A percentile compares a stretch with the other conserved stretches of the same genome.
These are phyloP conservation scores for Fusarium sp. DNA, from an alignment of 2,329 filamentous ascomycete species.

Conservation along the genomic window DNA sequence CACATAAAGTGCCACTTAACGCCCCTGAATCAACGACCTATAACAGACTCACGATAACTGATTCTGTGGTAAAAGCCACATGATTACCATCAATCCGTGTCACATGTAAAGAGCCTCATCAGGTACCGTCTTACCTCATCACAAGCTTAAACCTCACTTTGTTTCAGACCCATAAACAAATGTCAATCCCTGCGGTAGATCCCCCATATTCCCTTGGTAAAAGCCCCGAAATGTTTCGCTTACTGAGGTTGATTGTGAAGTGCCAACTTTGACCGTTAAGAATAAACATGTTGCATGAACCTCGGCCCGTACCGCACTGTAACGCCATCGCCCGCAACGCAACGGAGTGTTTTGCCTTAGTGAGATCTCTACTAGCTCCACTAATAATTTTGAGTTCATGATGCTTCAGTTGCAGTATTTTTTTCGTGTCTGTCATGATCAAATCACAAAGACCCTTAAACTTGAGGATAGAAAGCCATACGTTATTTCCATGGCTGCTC, in stretches of 20 bases:
- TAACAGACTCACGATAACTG: background rate
- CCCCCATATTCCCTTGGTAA: background rate
- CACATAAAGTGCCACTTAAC: background rate
- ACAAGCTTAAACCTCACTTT: background rate
- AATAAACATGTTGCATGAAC: conserved; percentile 18
- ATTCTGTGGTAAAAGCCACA: background rate
- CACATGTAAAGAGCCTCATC: background rate
- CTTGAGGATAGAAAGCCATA: too few species aligned
- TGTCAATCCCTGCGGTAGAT: background rate
- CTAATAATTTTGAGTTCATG: background rate
- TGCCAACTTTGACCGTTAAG: background rate
- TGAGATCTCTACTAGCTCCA: background rate
- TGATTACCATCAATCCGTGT: background rate
- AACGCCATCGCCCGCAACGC: background rate
- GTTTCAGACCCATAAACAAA: background rate
- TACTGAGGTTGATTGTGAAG: background rate
- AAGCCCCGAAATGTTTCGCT: background rate
- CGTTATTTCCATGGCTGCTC: background rate
- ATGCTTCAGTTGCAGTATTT: background rate
- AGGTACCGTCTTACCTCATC: background rate
- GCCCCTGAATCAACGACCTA: background rate
- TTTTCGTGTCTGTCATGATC: background rate
- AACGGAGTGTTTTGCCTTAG: background rate
- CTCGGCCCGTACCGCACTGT: conserved; percentile 31
- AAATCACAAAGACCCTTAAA: background rate